Evolutionary conservation across 2,329 filamentous ascomycete species (phyloP), one percentile per base, ranked within the genome.

Genomic region (Claviceps digitariae): DNA sequence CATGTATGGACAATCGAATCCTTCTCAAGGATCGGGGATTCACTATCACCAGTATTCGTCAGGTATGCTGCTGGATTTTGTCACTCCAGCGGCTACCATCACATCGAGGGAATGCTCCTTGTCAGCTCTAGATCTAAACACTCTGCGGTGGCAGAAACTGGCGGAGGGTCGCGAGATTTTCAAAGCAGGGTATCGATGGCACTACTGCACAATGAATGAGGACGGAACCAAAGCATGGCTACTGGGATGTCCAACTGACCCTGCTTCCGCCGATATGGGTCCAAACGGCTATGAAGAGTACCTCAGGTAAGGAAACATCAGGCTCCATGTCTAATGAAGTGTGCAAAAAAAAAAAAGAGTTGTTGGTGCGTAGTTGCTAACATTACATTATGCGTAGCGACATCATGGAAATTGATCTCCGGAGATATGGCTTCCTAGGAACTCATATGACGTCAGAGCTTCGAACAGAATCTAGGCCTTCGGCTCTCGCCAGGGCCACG

Each of bases 11-110:
- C 82, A 86, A 4, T 86, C 89, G 65, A 82, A 95, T 17, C 91
- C 93, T 1, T 86, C 86, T 2, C 88, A 97, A 67, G 87, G 88
- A 48, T 86, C 90, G 4, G 93, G 93, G 17, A 91, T 87, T 54
- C 93, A 98, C 67, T 98, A 95, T 64, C 93, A 98, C 65, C 84
- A 91, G 45, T 96, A 95, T 67, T 91, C 90, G 8, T 95, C 91
- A 0, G 90, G 90, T 6, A 90, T 87, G 29, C 78, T 98, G 47
- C 81, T 98, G 38, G 93, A 98, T 66, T 91, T 98, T 64, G 87
- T 95, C 43, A 96, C 93, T 0, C 91, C 91, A 1, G 89, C 90
- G 1, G 86, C 89, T 17, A 90, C 90, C 1, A 91, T 91, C 57
- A 86, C 84, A 8, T 82, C 86, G 2, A 84, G 86, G 57, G 90